A percentile compares a stretch with the other conserved stretches of the same genome.
Conservation (phyloP, 441 rosid genomes). For the Erodium moschatum region DNA sequence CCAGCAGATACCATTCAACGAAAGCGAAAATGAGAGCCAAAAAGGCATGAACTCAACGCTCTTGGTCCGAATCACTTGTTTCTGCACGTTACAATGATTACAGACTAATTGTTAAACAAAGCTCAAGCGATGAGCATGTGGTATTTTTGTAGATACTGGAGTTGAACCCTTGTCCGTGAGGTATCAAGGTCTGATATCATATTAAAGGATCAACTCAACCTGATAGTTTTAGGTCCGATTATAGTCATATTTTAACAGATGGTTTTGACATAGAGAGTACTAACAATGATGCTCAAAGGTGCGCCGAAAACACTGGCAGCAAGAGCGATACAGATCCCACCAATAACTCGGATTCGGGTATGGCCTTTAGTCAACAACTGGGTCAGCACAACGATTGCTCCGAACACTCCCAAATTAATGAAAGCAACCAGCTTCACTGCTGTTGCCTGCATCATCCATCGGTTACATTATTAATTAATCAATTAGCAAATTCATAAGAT, state of each 20-base stretch:
- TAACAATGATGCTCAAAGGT: not conserved
- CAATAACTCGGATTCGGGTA: not conserved
- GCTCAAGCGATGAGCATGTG: too few species aligned
- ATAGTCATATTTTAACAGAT: too few species aligned
- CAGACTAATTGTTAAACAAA: too few species aligned
- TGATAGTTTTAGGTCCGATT: too few species aligned
- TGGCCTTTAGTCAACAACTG: not conserved
- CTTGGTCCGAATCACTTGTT: slow-evolving; percentile 12
- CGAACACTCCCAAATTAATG: not conserved
- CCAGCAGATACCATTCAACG: not conserved
- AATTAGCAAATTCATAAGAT: too few species aligned
- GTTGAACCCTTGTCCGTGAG: too few species aligned
- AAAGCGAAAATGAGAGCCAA: not conserved
- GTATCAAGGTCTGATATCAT: too few species aligned
- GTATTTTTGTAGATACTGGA: too few species aligned
- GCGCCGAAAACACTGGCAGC: not conserved
- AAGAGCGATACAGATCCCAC: not conserved
- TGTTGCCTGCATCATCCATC: slow-evolving; percentile 19
- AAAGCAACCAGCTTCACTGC: slow-evolving; percentile 4
- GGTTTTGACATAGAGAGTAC: too few species aligned
- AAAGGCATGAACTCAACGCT: slow-evolving; percentile 5
- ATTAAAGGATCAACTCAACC: too few species aligned
- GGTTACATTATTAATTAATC: not conserved
- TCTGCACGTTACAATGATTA: too few species aligned
- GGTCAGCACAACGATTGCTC: not conserved